Evolutionary conservation across 2,329 filamentous ascomycete genomes (phyloP), one percentile per base, ranked within the genome.

Genomic region (Lasiodiplodia sp.): DNA sequence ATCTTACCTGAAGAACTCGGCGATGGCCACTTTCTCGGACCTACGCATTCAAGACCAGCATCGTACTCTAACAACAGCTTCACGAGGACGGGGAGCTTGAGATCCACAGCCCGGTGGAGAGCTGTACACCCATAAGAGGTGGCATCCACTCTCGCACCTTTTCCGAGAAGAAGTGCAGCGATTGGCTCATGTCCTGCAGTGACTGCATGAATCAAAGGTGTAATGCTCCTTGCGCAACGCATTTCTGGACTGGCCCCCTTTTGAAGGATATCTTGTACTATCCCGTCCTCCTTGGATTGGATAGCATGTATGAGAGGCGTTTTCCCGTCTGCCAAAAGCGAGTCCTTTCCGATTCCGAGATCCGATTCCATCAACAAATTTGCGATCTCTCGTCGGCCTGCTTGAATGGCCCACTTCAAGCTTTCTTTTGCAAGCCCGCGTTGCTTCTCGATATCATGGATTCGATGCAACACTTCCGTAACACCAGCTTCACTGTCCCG

Each of bases 241-340:
- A 55, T 23, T n/a, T 68, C 56, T 18, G 57, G 57, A 40, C 49
- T 53, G 16, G 66, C 66, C 1, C 66, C 66, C 14, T 49, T 60
- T 37, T 55, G 56, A 11, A 68, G 49, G 18, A 68, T 53, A 16
- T 53, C 57, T 38, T 68, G 66, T 11, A 68, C 66, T 11, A 68
- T 60, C 4, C 57, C 66, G n/a, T 68, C 66, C 10, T 68, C 31
- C 34, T 34, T 62, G 37, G 47, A 25, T n/a, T 68, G 47, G 7
- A 68, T 62, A 18, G 66, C 66, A 40, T 53, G 55, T 28, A 68
- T 63, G 3, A 68, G 49, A 21, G 66, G 56, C 10, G 66, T 68
- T 8, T 40, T 62, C 2, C 66, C 66, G 8, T 68, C 66, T 3
- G 49, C 40, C 16, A 68, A 51, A 8, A 31, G 47, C 34, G 66